A percentile compares a stretch with the other conserved stretches of the same genome.
These are phyloP conservation scores for Pelargonium exstipulatum DNA, from an alignment of 441 rosid species.

Conservation along the genomic window DNA sequence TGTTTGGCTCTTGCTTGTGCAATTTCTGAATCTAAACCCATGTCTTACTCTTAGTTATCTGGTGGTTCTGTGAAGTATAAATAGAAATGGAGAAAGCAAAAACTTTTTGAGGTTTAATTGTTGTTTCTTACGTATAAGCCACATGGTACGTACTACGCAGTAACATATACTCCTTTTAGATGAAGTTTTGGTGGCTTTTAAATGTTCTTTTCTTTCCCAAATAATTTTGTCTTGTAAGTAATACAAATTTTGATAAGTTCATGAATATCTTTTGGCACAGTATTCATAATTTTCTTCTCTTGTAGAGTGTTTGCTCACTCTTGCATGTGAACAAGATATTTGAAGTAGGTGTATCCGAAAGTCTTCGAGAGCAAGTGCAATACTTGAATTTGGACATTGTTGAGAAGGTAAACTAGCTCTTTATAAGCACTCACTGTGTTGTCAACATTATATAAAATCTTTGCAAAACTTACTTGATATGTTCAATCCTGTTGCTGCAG, in stretches of 20 bases:
- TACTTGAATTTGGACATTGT: constrained; percentile 57
- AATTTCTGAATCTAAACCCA: background rate
- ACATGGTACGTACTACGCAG: background rate
- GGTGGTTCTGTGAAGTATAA: background rate
- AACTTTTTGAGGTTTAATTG: background rate
- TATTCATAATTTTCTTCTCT: constrained; percentile 16
- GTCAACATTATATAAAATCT: constrained; percentile 10
- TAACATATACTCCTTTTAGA: background rate
- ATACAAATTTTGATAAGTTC: background rate
- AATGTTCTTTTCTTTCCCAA: background rate
- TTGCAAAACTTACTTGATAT: constrained; percentile 13
- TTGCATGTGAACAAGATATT: constrained; percentile 78
- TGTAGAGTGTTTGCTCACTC: constrained; percentile 74
- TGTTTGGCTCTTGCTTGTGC: background rate
- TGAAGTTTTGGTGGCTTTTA: background rate
- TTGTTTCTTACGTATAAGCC: background rate
- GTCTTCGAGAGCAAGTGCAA: constrained; percentile 58
- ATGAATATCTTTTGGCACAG: background rate
- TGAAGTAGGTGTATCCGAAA: constrained; percentile 75
- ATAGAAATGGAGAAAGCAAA: background rate
- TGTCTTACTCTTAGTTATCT: constrained; percentile 1
- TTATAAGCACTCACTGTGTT: constrained; percentile 8
- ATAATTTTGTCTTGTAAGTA: background rate
- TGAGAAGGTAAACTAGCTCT: constrained; percentile 51
- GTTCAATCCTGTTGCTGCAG: constrained; percentile 47